A percentile compares a stretch with the other conserved stretches of the same genome.
Evolutionary conservation across 1,284 basidiomycete genomes (phyloP).

Genomic region (Amylostereum areolatum): DNA sequence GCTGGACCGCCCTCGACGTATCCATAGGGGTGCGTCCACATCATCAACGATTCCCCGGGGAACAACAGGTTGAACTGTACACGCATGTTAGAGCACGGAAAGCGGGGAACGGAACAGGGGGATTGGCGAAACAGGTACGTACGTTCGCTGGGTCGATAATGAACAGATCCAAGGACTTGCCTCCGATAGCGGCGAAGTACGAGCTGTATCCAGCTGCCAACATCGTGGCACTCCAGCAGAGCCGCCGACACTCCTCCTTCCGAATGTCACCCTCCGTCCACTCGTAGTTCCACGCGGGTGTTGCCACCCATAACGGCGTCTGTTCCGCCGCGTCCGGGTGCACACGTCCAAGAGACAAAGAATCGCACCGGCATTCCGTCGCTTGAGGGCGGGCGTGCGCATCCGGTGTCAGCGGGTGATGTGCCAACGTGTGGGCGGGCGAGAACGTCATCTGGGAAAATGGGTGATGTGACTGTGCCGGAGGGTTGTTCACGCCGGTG

Average conservation of each 20-base stretch:
- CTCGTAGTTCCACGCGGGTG: constrained; percentile 54
- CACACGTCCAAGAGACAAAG: constrained; percentile 44
- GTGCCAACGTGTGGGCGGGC: too few species aligned
- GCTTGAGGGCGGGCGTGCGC: neutral
- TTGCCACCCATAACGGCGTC: constrained; percentile 57
- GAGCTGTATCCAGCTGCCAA: constrained; percentile 58
- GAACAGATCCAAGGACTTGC: constrained; percentile 42
- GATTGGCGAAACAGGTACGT: constrained; percentile 18
- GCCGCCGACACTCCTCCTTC: constrained; percentile 64
- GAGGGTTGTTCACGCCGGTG: too few species aligned
- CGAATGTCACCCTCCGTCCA: constrained; percentile 59
- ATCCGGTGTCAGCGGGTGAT: neutral
- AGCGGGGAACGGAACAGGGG: neutral
- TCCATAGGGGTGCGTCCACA: constrained; percentile 14
- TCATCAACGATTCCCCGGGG: constrained; percentile 50
- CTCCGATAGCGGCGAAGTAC: constrained; percentile 45
- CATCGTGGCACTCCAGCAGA: constrained; percentile 65
- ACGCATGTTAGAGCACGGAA: constrained; percentile 3
- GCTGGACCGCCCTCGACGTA: constrained; percentile 12
- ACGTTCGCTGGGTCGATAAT: constrained; percentile 65
- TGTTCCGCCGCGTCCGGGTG: constrained; percentile 45
- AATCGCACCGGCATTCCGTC: constrained; percentile 45
- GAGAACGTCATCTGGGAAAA: too few species aligned
- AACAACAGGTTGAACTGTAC: constrained; percentile 61
- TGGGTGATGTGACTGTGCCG: too few species aligned